Conservation (phyloP, 1,139 yeast species). For the Yamadazyma mexicana region DNA sequence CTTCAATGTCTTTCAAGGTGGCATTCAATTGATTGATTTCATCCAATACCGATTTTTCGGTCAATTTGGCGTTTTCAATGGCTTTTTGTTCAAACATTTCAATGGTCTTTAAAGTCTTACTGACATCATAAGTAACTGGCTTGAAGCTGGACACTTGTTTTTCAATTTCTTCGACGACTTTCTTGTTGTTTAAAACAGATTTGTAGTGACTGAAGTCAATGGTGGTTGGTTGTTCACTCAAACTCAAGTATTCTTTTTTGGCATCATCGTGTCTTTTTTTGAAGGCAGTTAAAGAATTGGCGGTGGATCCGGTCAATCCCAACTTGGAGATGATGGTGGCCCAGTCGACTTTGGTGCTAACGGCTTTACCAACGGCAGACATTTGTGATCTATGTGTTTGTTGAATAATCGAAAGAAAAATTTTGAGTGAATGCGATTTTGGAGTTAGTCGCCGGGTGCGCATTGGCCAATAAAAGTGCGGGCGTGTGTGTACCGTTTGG, state of each 20-base stretch:
- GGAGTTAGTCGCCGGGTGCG: background rate
- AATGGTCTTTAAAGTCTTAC: conserved; percentile 88
- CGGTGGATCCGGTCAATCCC: conserved; percentile 92
- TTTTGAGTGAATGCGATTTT: background rate
- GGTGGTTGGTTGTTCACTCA: conserved; percentile 68
- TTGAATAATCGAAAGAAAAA: conserved; percentile 1
- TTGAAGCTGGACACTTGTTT: conserved; percentile 70
- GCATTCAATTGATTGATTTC: conserved; percentile 84
- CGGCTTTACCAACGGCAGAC: conserved; percentile 60
- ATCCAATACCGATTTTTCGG: conserved; percentile 83
- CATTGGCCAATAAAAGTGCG: conserved; percentile 7
- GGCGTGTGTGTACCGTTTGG: conserved; percentile 2
- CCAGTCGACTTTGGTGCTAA: conserved; percentile 93
- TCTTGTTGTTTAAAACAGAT: conserved; percentile 74
- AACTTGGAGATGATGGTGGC: conserved; percentile 83
- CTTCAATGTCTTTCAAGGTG: conserved; percentile 89
- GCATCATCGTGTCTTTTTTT: conserved; percentile 99
- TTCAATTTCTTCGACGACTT: conserved; percentile 81
- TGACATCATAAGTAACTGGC: conserved; percentile 82
- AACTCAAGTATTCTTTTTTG: conserved; percentile 71
- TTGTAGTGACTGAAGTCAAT: conserved; percentile 86
- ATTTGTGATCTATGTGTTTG: conserved; percentile 15
- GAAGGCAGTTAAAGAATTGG: conserved; percentile 83
- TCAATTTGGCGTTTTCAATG: conserved; percentile 89
- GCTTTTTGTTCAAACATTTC: conserved; percentile 96